A percentile compares a stretch with the other conserved stretches of the same genome.
Evolutionary conservation across 805 yeast genomes (phyloP).

Genomic region (Starmera dryadoides): DNA sequence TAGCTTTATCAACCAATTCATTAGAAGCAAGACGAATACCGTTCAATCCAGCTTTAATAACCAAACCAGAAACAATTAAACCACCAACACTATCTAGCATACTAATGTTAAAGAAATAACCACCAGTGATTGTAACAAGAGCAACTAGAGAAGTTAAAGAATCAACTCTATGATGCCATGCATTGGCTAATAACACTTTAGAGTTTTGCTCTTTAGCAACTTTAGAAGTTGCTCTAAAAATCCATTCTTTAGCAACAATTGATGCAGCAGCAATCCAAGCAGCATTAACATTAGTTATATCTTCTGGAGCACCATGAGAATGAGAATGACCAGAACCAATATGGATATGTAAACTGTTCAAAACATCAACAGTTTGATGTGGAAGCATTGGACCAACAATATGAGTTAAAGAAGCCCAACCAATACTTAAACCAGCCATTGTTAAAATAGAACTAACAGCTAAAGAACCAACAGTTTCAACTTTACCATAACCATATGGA

Average conservation of each 20-base stretch:
- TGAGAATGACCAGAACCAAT: conserved; percentile 29
- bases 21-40: conserved; percentile 64
- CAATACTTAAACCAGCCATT: conserved; percentile 86
- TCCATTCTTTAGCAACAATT: conserved; percentile 80
- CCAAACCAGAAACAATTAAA: conserved; percentile 69
- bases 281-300: conserved; percentile 72
- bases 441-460: conserved; percentile 79
- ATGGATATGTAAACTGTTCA: conserved; percentile 44
- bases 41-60: conserved; percentile 76
- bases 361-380: conserved; percentile 45
- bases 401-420: conserved; percentile 72
- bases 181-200: conserved; percentile 89
- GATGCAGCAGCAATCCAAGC: conserved; percentile 95
- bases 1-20: conserved; percentile 74
- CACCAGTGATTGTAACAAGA: conserved; percentile 77
- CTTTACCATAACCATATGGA: conserved; percentile 89
- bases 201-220: conserved; percentile 76
- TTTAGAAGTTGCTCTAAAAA: conserved; percentile 73
- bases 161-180: conserved; percentile 98
- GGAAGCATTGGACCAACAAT: conserved; percentile 66
- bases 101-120: conserved; percentile 66
- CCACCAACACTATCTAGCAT: conserved; percentile 96
- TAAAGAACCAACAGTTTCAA: conserved; percentile 87
- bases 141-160: conserved; percentile 90
- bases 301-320: conserved; percentile 22